Evolutionary conservation across 2,329 filamentous ascomycete genomes (phyloP), one percentile per base, ranked within the genome.

Genomic region (Pseudocercospora cruenta): DNA sequence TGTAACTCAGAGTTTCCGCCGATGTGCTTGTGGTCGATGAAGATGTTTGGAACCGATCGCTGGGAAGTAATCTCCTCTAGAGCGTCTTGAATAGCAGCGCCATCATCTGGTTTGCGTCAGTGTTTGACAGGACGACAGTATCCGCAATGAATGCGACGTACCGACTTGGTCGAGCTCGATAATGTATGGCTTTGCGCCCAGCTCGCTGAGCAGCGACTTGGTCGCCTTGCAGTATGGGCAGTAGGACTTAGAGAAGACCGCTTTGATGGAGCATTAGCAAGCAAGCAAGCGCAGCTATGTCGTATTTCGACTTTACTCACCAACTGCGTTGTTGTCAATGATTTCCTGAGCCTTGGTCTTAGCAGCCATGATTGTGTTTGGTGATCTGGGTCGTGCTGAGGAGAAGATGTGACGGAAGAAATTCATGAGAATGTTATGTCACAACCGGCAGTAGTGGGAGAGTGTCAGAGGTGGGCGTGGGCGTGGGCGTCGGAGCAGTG

Each of bases 211-310:
- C 59, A 92, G 85, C 64, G 84, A 76, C 88, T 98, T 98, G 73
- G 90, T 88, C 67, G 89, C 85, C 65, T 82, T 85, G 86, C 94
- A 98, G 87, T 96, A 96, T 12, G 94, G 93, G 87, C 95, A 99
- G 84, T 93, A 97, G 16, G 90, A 92, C 85, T 99, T 99, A 82
- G 91, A 94, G 87, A 99, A 99, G 79, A 99, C 92, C 75, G 95
- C 91, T 92, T 60, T 21, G 45, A n/a, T 28, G 12, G 10, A 9
- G 28, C 22, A 26, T 69, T 39, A 66, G 64, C 51, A 9, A 47
- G 7, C 53, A 28, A n/a, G 26, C 33, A 28, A n/a, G 26, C 33
- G 22, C 19, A 12, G 5, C 19, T 21, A 10, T 45, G 22, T 21
- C 22, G 5, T 9, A 16, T 22, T 4, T 14, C n/a, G 9, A 1